Evolutionary conservation across 2,329 filamentous ascomycete genomes (phyloP), one percentile per base, ranked within the genome.

Genomic region (Hymenoscyphus salicellus): DNA sequence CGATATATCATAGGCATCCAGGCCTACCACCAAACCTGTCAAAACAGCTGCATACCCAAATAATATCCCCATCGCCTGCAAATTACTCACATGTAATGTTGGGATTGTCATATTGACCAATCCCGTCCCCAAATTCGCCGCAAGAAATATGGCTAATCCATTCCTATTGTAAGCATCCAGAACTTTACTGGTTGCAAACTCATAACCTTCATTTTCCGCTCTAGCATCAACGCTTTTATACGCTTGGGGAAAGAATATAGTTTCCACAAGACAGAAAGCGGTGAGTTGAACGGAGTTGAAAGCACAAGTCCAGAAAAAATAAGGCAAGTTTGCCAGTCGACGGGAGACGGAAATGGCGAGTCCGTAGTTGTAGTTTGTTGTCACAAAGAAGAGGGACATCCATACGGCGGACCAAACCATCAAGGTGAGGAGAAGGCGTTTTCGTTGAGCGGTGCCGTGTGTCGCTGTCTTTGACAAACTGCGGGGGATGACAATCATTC

Each of bases 91-190:
- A 74, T 94, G 84, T 69, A 98, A 78, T 2, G 95, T 99, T 46
- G 89, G 88, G 62, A 98, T 77, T 3, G 88, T 91, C 82, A 99
- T 82, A 76, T 99, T 99, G 62, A 98, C 89, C 17, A 92, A 75
- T 0, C 95, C 95, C 0, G 95, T 99, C 67, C 97, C 78, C 57
- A 99, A 78, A 74, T 99, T 99, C 2, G 95, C 93, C 43, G 93
- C 74, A 65, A 99, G 77, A 75, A 99, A 99, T 0, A 98, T 78
- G 0, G 86, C 87, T 57, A 99, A 80, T 0, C 95, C 93, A 72
- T 97, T 97, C 62, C 90, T 85, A 75, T 99, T 99, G 75, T 90
- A 96, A 0, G 92, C 91, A 56, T 87, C 82, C 67, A 98, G 79
- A n/a, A 98, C 83, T 43, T 81, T 84, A 74, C 93, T 97, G 2